Conservation (phyloP, 352 stramenopile genomes). For the Phytopythium kandeliae region DNA sequence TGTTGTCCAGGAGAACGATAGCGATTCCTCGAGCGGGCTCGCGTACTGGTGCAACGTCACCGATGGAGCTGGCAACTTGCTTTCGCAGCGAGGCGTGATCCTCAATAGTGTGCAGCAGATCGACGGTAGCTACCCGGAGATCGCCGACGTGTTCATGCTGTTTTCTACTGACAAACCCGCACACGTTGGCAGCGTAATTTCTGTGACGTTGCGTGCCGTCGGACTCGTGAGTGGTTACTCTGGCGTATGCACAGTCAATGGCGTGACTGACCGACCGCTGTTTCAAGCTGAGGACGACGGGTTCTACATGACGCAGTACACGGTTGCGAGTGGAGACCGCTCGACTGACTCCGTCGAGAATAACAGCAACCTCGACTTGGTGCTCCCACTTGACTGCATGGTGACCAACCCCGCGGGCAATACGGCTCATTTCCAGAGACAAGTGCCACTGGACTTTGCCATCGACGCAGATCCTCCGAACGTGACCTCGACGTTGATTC, state of each 20-base stretch:
- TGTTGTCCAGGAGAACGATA: constrained; percentile 37
- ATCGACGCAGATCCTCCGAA: constrained; percentile 45
- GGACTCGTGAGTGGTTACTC: constrained; percentile 38
- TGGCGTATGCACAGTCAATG: constrained; percentile 45
- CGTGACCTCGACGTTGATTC: constrained; percentile 32
- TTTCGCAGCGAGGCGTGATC: constrained; percentile 19
- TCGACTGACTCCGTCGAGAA: constrained; percentile 11
- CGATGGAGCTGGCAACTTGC: constrained; percentile 22
- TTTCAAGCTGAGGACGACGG: constrained; percentile 42
- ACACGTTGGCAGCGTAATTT: constrained; percentile 49
- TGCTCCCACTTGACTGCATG: constrained; percentile 36
- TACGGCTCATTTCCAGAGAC: constrained; percentile 26
- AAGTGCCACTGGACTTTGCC: constrained; percentile 37
- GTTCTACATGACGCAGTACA: constrained; percentile 69
- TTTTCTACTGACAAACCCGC: constrained; percentile 58
- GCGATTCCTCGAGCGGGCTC: constrained; percentile 24
- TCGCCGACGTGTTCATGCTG: constrained; percentile 49
- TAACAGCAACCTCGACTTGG: constrained; percentile 7
- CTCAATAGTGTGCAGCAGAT: constrained; percentile 18
- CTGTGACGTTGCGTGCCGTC: constrained; percentile 37
- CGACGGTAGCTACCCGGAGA: constrained; percentile 26
- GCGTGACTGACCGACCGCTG: constrained; percentile 29
- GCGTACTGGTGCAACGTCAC: constrained; percentile 22
- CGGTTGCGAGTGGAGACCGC: constrained; percentile 30
- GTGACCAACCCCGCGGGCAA: constrained; percentile 38